These are phyloP conservation scores for Cutaneotrichosporon cavernicola DNA, from an alignment of 1,284 basidiomycete genomes.

Conservation along the genomic window DNA sequence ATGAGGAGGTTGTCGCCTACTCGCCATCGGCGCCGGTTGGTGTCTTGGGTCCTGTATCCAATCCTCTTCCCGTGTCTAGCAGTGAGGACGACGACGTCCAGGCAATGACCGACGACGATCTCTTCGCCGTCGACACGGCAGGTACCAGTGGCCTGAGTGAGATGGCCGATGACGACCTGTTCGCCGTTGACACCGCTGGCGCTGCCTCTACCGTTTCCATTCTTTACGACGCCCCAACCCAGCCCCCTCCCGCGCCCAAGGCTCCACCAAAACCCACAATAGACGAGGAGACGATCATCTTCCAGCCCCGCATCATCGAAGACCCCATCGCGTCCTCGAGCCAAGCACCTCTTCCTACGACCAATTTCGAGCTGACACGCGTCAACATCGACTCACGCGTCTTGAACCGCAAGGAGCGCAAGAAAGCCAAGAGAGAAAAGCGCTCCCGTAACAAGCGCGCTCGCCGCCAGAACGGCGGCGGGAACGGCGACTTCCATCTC, in stretches of 20 bases:
- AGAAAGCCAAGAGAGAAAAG: constrained; percentile 36
- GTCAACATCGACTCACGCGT: constrained; percentile 33
- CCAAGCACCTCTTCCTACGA: neutral
- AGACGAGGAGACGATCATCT: constrained; percentile 49
- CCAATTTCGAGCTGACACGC: constrained; percentile 18
- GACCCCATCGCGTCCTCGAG: constrained; percentile 22
- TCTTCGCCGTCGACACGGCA: constrained; percentile 30
- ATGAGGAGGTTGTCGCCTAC: constrained; percentile 3
- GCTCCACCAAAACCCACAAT: constrained; percentile 16
- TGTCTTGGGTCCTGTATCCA: neutral
- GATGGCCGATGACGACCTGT: constrained; percentile 24
- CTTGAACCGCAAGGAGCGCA: constrained; percentile 31
- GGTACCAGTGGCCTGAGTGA: neutral
- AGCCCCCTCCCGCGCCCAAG: constrained; percentile 8
- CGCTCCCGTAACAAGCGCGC: constrained; percentile 26
- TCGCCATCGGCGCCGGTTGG: neutral
- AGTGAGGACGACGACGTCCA: constrained; percentile 4
- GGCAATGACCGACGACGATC: constrained; percentile 4
- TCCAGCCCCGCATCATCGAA: constrained; percentile 36
- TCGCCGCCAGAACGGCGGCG: constrained; percentile 5
- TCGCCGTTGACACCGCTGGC: constrained; percentile 38
- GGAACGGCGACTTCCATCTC: constrained; percentile 15
- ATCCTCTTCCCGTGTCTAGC: neutral
- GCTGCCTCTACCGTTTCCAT: constrained; percentile 13
- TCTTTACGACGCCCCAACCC: constrained; percentile 29